Evolutionary conservation across 2,329 filamentous ascomycete species (phyloP).

Genomic region (Botrytis cinerea): DNA sequence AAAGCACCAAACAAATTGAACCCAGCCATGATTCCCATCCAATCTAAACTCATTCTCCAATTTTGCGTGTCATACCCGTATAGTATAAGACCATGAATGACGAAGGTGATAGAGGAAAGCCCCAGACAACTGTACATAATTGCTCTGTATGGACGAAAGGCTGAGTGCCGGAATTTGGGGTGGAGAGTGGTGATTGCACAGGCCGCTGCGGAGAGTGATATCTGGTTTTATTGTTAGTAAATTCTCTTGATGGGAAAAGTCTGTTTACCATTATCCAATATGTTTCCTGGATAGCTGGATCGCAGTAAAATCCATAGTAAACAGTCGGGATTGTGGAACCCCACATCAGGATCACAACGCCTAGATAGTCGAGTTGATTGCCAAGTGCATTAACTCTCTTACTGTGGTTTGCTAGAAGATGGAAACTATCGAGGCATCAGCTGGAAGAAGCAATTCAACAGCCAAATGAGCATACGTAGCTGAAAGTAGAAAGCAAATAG

Average conservation of each 20-base stretch:
- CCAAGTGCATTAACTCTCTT: conserved; percentile 41
- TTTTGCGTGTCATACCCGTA: conserved; percentile 24
- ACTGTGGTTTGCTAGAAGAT: conserved; percentile 47
- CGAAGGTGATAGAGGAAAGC: conserved; percentile 7
- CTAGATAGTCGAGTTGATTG: conserved; percentile 45
- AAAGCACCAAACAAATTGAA: conserved; percentile 26
- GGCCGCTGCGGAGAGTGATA: not conserved
- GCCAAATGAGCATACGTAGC: conserved; percentile 28
- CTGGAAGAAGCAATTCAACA: too few relatives aligned
- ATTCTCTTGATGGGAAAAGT: not conserved
- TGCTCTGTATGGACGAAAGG: not conserved
- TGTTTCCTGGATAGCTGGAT: conserved; percentile 39
- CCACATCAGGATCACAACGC: conserved; percentile 46
- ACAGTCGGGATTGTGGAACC: conserved; percentile 46
- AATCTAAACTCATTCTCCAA: conserved; percentile 27
- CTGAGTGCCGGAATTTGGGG: not conserved
- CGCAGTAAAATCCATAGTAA: conserved; percentile 48
- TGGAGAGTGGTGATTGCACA: conserved; percentile 6
- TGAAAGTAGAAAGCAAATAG: conserved; percentile 46
- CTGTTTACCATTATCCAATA: conserved; percentile 39
- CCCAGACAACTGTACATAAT: conserved; percentile 15
- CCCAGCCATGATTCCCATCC: conserved; percentile 22
- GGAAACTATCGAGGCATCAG: conserved; percentile 30
- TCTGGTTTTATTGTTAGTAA: conserved; percentile 1
- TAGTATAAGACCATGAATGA: conserved; percentile 43